Evolutionary conservation across 2,329 filamentous ascomycete genomes (phyloP), one percentile per base, ranked within the genome.

Genomic region (Nemania sp.): DNA sequence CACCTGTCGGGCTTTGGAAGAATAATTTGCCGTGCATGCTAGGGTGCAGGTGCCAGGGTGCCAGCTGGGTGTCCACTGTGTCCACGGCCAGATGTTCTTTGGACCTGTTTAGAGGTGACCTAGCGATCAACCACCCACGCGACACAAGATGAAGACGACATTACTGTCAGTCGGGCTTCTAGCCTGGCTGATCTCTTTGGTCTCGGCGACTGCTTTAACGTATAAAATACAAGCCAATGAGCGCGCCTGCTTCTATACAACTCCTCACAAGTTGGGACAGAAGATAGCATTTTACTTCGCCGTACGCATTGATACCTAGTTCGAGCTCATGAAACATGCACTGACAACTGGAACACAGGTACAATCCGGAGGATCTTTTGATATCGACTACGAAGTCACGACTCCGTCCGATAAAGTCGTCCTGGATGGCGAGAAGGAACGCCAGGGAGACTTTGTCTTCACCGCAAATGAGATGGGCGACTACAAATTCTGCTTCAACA

Each of bases 241-340:
- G 80, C 91, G 90, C 75, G 91, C 94, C 56, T 99, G 94, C 79
- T 99, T 99, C 83, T 97, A 89, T 73, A 83, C 90, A 52, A 78
- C 84, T 63, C 87, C 93, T 50, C 85, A 91, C 61, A 83, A 89
- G 70, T 81, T 83, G 71, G 87, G 87, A 65, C 84, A 89, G 67
- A 99, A 99, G 83, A 80, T 99, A 64, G 92, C 94, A 44, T 99
- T 99, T 71, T 99, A 99, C 79, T 99, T 99, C 76, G 95, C 94
- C 56, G 94, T 99, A 78, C 63, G 88, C n/a, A n/a, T n/a, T 76
- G 17, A 34, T 20, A 4, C 17, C 12, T 14, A 2, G 15, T 26
- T 14, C 1, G 33, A 23, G 14, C 47, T 34, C 14, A 15, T 56
- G 63, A 8, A 63, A 28, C 14, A 17, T n/a, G 1, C 28, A 30